Percentiles rank a stretch among this genome's conserved stretches.
These are phyloP conservation scores for Pseudocercospora fuligena DNA, from an alignment of 2,329 filamentous ascomycete genomes.

Conservation along the genomic window DNA sequence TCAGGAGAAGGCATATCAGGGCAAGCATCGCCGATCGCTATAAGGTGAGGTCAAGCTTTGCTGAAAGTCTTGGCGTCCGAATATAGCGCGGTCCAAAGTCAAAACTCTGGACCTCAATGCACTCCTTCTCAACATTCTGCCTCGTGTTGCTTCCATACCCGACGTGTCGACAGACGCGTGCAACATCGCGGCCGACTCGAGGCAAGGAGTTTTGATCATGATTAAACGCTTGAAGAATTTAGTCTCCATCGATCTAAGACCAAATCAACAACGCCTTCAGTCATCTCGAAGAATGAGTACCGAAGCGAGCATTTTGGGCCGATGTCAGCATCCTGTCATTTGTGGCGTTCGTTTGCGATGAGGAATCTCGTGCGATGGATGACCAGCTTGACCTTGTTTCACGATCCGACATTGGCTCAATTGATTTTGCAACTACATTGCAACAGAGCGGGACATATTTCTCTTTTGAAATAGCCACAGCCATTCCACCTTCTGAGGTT, in stretches of 20 bases:
- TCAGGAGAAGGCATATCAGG: not conserved
- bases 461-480: no score
- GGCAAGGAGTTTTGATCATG: not conserved
- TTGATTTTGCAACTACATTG: no score
- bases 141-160: not conserved
- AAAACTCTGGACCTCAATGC: not conserved
- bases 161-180: not conserved
- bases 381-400: not conserved
- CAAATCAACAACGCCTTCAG: not conserved
- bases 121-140: not conserved
- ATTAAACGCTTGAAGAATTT: not conserved
- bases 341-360: not conserved
- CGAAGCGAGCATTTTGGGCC: not conserved
- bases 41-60: conserved; percentile 1
- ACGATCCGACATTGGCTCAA: no score
- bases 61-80: not conserved
- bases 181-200: not conserved
- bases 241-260: not conserved
- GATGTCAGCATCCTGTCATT: not conserved
- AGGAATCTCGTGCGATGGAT: not conserved
- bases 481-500: no score
- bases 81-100: no score
- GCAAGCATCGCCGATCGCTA: not conserved
- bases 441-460: no score
- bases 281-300: not conserved